phyloP scores from a whole-genome alignment of 1,284 basidiomycete genomes.

The Boletellus deceptivus region DNA sequence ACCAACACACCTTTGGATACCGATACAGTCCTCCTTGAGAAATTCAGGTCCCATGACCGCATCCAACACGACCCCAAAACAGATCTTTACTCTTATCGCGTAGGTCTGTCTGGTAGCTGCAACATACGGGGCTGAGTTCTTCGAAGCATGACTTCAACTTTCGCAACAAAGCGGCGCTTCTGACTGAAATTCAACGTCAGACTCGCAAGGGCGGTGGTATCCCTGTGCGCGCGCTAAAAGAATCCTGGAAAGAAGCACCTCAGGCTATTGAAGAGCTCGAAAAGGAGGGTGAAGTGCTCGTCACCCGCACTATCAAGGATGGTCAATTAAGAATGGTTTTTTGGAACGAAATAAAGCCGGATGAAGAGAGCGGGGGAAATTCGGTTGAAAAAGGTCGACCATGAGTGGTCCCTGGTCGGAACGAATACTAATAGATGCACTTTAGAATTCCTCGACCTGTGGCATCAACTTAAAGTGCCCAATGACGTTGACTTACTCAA shows the following conservation, averaged over 20 bases:
- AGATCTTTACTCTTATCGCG: conserved; percentile 82
- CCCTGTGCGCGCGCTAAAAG: conserved; percentile 80
- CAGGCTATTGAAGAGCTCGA: conserved; percentile 82
- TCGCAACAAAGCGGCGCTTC: conserved; percentile 75
- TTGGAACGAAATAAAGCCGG: conserved; percentile 84
- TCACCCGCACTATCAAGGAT: conserved; percentile 81
- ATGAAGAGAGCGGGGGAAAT: conserved; percentile 65
- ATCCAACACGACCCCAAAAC: conserved; percentile 80
- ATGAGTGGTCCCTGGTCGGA: background rate
- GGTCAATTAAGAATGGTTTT: conserved; percentile 86
- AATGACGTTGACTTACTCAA: conserved; percentile 79
- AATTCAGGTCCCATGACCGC: conserved; percentile 78
- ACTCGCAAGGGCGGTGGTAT: conserved; percentile 79
- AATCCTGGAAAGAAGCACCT: conserved; percentile 87
- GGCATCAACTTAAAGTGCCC: conserved; percentile 82
- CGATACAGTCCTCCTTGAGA: conserved; percentile 69
- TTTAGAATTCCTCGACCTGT: conserved; percentile 82
- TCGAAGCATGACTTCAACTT: conserved; percentile 83
- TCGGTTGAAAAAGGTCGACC: conserved; percentile 76
- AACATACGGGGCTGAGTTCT: conserved; percentile 6
- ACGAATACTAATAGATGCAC: conserved; percentile 2
- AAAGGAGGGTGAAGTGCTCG: conserved; percentile 83
- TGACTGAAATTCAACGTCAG: conserved; percentile 79
- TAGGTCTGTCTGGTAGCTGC: conserved; percentile 27
- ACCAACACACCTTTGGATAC: conserved; percentile 74